A percentile compares a stretch with the other conserved stretches of the same genome.
Conservation (phyloP, 2,329 filamentous ascomycete species). For the Talaromyces sp. region DNA sequence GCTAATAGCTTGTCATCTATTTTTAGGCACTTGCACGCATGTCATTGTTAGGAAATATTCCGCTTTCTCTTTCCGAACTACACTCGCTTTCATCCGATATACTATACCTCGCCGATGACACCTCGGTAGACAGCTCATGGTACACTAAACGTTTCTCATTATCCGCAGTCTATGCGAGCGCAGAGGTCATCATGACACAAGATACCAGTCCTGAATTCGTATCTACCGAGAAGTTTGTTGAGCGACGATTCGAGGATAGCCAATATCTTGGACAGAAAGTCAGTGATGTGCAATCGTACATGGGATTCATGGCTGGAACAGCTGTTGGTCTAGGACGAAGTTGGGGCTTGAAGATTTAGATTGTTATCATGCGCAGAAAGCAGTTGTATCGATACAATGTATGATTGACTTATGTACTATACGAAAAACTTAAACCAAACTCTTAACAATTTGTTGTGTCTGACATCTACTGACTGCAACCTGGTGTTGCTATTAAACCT, state of each 20-base stretch:
- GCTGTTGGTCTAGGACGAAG: constrained; percentile 80
- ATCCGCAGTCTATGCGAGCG: constrained; percentile 67
- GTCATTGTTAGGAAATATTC: constrained; percentile 76
- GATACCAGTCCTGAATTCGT: constrained; percentile 70
- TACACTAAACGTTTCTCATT: constrained; percentile 69
- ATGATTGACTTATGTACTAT: not conserved
- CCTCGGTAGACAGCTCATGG: constrained; percentile 79
- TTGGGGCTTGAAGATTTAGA: constrained; percentile 76
- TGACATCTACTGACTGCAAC: not conserved
- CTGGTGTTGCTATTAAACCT: not conserved
- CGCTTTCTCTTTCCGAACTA: constrained; percentile 73
- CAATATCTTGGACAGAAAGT: constrained; percentile 61
- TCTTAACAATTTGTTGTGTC: not conserved
- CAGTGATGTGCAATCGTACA: constrained; percentile 67
- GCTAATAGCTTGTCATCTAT: constrained; percentile 17
- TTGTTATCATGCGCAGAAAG: not conserved
- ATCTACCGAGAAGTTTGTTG: constrained; percentile 77
- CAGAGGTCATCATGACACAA: constrained; percentile 92
- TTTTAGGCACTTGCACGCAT: constrained; percentile 79
- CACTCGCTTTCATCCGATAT: constrained; percentile 86
- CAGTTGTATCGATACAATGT: not conserved
- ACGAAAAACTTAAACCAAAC: not conserved
- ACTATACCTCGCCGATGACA: constrained; percentile 79
- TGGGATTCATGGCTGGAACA: constrained; percentile 75
- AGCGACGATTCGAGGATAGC: constrained; percentile 69